A percentile compares a stretch with the other conserved stretches of the same genome.
phyloP scores from a whole-genome alignment of 169 alveolate genomes.

The Besnoitia besnoiti region DNA sequence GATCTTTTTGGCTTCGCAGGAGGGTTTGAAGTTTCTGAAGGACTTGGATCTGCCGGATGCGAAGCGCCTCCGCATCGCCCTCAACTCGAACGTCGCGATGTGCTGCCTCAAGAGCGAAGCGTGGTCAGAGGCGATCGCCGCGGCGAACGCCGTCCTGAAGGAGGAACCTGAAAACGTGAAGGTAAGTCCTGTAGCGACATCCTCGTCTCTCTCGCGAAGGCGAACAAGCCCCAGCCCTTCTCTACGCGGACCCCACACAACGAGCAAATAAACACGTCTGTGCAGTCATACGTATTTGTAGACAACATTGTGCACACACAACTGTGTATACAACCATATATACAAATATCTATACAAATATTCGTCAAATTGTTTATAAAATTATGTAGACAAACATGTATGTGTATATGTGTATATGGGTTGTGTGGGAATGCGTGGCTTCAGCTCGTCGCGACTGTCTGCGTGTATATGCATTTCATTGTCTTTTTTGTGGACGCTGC shows the following conservation, averaged over 20 bases:
- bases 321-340: not conserved
- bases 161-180: conserved; percentile 48
- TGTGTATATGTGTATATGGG: not conserved
- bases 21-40: conserved; percentile 41
- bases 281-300: not conserved
- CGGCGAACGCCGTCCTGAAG: conserved; percentile 51
- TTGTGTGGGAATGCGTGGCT: not conserved
- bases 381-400: not conserved
- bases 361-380: not conserved
- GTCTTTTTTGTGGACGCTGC: not conserved
- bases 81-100: conserved; percentile 46
- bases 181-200: not conserved
- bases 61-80: conserved; percentile 31
- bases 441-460: not conserved
- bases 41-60: conserved; percentile 4
- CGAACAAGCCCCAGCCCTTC: not conserved
- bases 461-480: too few relatives aligned
- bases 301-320: not conserved
- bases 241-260: not conserved
- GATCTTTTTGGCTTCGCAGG: not conserved
- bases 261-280: too few relatives aligned
- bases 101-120: conserved; percentile 46
- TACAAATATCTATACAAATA: not conserved
- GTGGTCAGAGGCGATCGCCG: conserved; percentile 51
- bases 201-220: not conserved